These are phyloP conservation scores for Xerocomellus chrysenteron DNA, from an alignment of 768 basidiomycete species.

Conservation along the genomic window DNA sequence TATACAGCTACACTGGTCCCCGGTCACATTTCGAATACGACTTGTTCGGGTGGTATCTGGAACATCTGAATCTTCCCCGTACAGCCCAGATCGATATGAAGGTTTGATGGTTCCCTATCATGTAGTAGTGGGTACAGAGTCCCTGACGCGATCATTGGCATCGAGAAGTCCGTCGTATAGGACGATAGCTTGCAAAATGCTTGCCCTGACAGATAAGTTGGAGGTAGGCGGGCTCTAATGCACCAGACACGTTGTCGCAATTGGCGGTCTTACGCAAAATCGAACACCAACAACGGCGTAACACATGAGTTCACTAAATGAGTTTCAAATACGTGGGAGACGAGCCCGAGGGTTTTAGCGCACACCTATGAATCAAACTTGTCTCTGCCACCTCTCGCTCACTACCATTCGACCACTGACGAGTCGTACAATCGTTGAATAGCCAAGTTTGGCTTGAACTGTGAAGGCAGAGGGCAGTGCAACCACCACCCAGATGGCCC, in stretches of 20 bases:
- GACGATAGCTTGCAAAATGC: not conserved
- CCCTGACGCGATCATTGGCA: conserved; percentile 21
- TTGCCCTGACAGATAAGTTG: conserved; percentile 1
- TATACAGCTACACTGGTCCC: conserved; percentile 17
- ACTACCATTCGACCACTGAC: not conserved
- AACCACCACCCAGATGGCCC: not conserved
- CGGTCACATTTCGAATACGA: conserved; percentile 29
- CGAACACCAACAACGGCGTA: conserved; percentile 6
- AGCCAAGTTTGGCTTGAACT: conserved; percentile 4
- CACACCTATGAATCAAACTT: conserved; percentile 7
- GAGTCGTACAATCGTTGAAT: not conserved
- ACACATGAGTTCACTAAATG: conserved; percentile 7
- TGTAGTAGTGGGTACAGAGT: conserved; percentile 14
- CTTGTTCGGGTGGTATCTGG: conserved; percentile 12
- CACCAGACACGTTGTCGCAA: conserved; percentile 16
- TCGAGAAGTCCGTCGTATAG: not conserved
- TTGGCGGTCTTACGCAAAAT: conserved; percentile 15
- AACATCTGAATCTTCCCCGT: conserved; percentile 7
- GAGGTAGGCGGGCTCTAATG: not conserved
- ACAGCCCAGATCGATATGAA: conserved; percentile 17
- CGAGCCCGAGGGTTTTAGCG: conserved; percentile 18
- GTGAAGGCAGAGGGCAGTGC: conserved; percentile 10
- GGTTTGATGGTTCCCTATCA: conserved; percentile 10
- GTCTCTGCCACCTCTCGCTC: not conserved
- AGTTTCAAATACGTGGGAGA: conserved; percentile 19